phyloP scores from a whole-genome alignment of 78 protist species.

The Polysphondylium violaceum region DNA sequence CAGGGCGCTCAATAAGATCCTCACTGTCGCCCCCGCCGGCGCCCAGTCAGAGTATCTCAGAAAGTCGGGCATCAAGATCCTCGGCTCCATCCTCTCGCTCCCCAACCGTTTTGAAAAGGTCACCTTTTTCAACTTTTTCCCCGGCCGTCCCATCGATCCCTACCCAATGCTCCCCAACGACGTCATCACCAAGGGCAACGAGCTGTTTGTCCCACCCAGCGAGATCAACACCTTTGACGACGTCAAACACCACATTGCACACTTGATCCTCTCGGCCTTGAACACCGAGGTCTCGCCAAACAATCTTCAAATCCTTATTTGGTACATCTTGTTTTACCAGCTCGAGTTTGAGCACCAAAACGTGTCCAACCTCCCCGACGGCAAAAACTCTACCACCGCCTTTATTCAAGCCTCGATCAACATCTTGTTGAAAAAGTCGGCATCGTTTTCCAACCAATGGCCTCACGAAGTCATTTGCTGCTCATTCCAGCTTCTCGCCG shows the following conservation, averaged over 20 bases:
- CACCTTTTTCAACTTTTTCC: slow-evolving; percentile 51
- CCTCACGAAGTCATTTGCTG: slow-evolving; percentile 32
- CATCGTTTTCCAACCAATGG: slow-evolving; percentile 71
- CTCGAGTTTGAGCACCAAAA: slow-evolving; percentile 51
- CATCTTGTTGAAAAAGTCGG: slow-evolving; percentile 35
- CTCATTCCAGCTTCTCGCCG: slow-evolving; percentile 48
- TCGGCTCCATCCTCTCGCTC: slow-evolving; percentile 31
- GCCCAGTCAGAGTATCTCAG: slow-evolving; percentile 22
- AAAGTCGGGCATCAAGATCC: slow-evolving; percentile 18
- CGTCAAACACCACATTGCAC: slow-evolving; percentile 33
- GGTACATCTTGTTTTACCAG: slow-evolving; percentile 57
- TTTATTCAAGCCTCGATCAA: slow-evolving; percentile 47
- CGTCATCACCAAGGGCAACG: slow-evolving; percentile 36
- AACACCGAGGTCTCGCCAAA: slow-evolving; percentile 48
- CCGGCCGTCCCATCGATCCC: slow-evolving; percentile 38
- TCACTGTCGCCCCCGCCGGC: slow-evolving; percentile 42
- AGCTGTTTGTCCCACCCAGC: slow-evolving; percentile 5
- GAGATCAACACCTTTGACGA: slow-evolving; percentile 39
- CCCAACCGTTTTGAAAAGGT: slow-evolving; percentile 65
- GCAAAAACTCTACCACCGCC: slow-evolving; percentile 11
- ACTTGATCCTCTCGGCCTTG: slow-evolving; percentile 32
- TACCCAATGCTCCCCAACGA: slow-evolving; percentile 52
- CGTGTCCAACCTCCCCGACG: slow-evolving; percentile 31
- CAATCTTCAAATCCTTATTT: slow-evolving; percentile 39
- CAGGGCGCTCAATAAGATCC: slow-evolving; percentile 46